Percentiles rank a stretch among this genome's conserved stretches.
These are phyloP conservation scores for Microsporum audouinii DNA, from an alignment of 2,329 filamentous ascomycete genomes.

Conservation along the genomic window DNA sequence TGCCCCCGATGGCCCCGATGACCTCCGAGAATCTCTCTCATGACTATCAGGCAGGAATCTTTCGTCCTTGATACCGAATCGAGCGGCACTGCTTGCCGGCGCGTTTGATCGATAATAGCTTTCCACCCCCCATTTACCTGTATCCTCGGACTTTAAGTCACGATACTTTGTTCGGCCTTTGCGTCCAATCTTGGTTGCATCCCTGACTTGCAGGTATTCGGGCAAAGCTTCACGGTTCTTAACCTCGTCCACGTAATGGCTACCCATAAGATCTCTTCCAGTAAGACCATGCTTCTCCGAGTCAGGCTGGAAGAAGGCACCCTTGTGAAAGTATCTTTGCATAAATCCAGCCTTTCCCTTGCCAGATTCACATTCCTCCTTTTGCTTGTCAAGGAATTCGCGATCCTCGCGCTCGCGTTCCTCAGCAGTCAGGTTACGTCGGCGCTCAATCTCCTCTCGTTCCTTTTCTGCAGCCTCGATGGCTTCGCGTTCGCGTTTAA, in stretches of 20 bases:
- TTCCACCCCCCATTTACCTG: conserved; percentile 60
- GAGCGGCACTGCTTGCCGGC: conserved; percentile 20
- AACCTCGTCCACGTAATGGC: conserved; percentile 70
- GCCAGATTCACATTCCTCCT: conserved; percentile 60
- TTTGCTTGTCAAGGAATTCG: conserved; percentile 63
- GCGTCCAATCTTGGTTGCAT: conserved; percentile 86
- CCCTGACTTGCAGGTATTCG: conserved; percentile 81
- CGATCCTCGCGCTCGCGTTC: conserved; percentile 79
- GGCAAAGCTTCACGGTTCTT: conserved; percentile 72
- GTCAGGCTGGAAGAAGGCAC: conserved; percentile 86
- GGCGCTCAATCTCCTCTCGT: conserved; percentile 75
- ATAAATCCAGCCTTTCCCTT: conserved; percentile 78
- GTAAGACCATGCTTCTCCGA: conserved; percentile 63
- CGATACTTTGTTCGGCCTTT: conserved; percentile 85
- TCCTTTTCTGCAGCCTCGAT: conserved; percentile 79
- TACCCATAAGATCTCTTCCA: conserved; percentile 74
- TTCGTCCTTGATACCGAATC: conserved; percentile 34
- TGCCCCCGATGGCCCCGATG: conserved; percentile 33
- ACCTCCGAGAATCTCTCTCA: conserved; percentile 19
- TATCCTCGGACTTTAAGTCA: conserved; percentile 82
- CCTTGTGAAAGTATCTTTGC: conserved; percentile 95
- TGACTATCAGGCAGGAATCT: conserved; percentile 37
- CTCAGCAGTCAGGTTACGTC: conserved; percentile 73
- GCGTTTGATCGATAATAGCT: conserved; percentile 31
- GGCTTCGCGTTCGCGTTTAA: conserved; percentile 73